Conservation (phyloP, 495 filamentous ascomycete species). For the Xylaria palmicola region DNA sequence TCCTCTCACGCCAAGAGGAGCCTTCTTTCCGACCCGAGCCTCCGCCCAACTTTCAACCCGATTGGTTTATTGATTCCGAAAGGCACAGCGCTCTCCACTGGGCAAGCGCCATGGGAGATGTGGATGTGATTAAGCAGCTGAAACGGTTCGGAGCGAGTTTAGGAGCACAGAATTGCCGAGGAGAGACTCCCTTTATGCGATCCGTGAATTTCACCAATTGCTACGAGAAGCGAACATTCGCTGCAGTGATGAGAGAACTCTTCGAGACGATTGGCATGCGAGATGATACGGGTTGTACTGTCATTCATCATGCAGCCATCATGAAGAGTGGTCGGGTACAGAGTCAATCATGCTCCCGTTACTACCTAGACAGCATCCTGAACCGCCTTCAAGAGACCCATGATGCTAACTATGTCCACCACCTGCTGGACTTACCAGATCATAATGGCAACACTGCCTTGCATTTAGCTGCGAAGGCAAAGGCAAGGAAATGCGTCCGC, state of each 20-base stretch:
- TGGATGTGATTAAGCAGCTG: constrained; percentile 83
- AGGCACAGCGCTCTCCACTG: constrained; percentile 90
- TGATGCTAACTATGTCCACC: constrained; percentile 65
- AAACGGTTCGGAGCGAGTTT: constrained; percentile 71
- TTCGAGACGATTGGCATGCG: constrained; percentile 69
- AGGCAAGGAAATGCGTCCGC: constrained; percentile 70
- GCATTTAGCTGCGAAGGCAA: constrained; percentile 79
- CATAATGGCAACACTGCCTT: constrained; percentile 83
- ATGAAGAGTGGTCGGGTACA: constrained; percentile 70
- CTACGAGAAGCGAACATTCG: constrained; percentile 85
- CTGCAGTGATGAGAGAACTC: constrained; percentile 74
- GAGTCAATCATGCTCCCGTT: constrained; percentile 79
- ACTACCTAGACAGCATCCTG: constrained; percentile 89
- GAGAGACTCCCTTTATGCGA: constrained; percentile 94
- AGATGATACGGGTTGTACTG: constrained; percentile 76
- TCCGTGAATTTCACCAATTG: constrained; percentile 95
- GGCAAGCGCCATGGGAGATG: constrained; percentile 97
- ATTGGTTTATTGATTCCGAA: constrained; percentile 85
- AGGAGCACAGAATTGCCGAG: constrained; percentile 66
- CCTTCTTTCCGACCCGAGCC: constrained; percentile 71
- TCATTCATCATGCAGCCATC: constrained; percentile 89
- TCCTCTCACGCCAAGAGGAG: constrained; percentile 70
- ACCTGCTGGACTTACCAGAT: constrained; percentile 72
- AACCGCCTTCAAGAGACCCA: constrained; percentile 73
- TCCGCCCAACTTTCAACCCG: constrained; percentile 77